A percentile compares a stretch with the other conserved stretches of the same genome.
These are phyloP conservation scores for Curvularia lunata DNA, from an alignment of 2,329 filamentous ascomycete genomes.

Conservation along the genomic window DNA sequence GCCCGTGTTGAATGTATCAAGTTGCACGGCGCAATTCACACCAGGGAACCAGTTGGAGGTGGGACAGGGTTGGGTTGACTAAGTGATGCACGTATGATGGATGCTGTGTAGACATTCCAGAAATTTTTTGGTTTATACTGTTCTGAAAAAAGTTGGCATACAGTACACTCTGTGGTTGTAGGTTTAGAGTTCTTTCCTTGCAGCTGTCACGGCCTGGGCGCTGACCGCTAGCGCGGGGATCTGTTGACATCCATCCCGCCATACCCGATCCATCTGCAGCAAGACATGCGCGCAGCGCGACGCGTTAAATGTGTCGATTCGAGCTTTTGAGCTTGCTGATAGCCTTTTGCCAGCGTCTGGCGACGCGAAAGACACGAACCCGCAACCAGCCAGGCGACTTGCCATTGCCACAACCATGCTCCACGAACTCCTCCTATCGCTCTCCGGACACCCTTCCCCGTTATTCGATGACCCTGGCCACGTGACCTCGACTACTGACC, in stretches of 20 bases:
- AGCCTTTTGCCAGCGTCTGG: constrained; percentile 34
- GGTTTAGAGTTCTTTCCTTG: not conserved
- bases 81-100: not conserved
- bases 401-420: constrained; percentile 69
- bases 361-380: constrained; percentile 21
- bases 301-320: constrained; percentile 46
- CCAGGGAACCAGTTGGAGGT: not conserved
- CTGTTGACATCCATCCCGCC: constrained; percentile 18
- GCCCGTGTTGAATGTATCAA: not conserved
- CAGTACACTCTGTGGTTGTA: not conserved
- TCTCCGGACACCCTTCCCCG: constrained; percentile 91
- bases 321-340: constrained; percentile 47
- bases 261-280: constrained; percentile 20
- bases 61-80: not conserved
- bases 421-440: constrained; percentile 95
- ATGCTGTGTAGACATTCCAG: not conserved
- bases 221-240: constrained; percentile 14
- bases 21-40: not conserved
- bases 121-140: too few relatives aligned
- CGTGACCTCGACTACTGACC: constrained; percentile 48
- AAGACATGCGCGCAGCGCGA: constrained; percentile 23
- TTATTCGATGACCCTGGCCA: constrained; percentile 67
- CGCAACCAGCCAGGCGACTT: constrained; percentile 14
- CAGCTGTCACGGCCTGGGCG: constrained; percentile 2
- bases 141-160: not conserved